Evolutionary conservation across 768 basidiomycete genomes (phyloP), one percentile per base, ranked within the genome.

Genomic region (Phanerochaete carnosa): DNA sequence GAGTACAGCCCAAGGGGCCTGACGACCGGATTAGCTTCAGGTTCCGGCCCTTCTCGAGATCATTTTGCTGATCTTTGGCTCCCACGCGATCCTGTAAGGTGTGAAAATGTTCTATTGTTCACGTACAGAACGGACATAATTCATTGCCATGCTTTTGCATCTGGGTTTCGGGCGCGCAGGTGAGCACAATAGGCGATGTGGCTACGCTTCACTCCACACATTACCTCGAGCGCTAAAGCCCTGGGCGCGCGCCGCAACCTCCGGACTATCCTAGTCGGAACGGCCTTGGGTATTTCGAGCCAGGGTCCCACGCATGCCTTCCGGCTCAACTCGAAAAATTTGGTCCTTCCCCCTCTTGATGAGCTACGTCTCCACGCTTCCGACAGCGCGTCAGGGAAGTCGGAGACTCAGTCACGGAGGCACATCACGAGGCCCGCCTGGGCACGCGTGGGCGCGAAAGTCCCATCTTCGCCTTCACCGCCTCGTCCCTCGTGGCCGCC

Each of bases 21-120:
- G 54, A 55, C 54, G 37, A 55, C 54, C 54, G 54, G 54, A 55
- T 55, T 55, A 55, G 54, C 54, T 55, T 55, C 54, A 55, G 37
- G 33, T 33, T 55, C 54, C 54, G 54, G 43, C 25, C 23, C 23
- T 43, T 23, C 47, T 25, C 35, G 39, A 43, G 11, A 55, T 55
- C 54, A 55, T 7, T 22, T n/a, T 55, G 54, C 25, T 55, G 54
- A 55, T 55, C 54, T 25, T 43, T 23, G 19, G 6, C 54, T 43
- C 26, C 33, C 54, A 52, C 54, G 26, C 39, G 39, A 43, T 9
- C 37, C 54, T 29, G n/a, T 25, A 25, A 39, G 11, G 54, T 55
- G 54, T 26, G 54, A 55, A 15, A 5, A 55, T 55, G 54, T 11
- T 22, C 51, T 43, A 33, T 52, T 52, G 51, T 52, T 33, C 51